These are phyloP conservation scores for Aspergillus eucalypticola DNA, from an alignment of 2,329 filamentous ascomycete species.

Conservation along the genomic window DNA sequence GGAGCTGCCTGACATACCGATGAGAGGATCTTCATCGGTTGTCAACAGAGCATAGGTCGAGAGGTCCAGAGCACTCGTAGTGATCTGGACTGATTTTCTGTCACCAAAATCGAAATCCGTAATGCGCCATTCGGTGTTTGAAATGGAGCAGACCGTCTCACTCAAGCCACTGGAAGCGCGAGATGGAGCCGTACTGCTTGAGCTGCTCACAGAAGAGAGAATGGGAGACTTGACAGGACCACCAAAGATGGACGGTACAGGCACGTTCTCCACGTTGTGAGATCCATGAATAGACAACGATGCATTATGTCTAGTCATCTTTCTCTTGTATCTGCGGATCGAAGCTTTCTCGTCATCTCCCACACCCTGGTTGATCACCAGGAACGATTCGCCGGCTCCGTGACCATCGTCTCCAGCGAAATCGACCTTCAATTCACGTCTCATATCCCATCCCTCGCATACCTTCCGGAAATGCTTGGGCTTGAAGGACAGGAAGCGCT, in stretches of 20 bases:
- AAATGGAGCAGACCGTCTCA: conserved; percentile 34
- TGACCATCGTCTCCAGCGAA: conserved; percentile 80
- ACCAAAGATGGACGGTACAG: conserved; percentile 54
- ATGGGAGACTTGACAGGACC: conserved; percentile 35
- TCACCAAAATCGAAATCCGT: conserved; percentile 64
- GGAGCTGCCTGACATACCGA: conserved; percentile 58
- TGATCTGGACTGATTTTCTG: conserved; percentile 63
- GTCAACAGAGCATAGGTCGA: conserved; percentile 73
- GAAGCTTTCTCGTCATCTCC: conserved; percentile 57
- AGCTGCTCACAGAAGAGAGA: conserved; percentile 11
- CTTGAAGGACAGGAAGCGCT: conserved; percentile 69
- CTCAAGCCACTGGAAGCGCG: conserved; percentile 33
- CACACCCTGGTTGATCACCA: conserved; percentile 73
- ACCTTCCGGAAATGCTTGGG: conserved; percentile 76
- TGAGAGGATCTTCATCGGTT: conserved; percentile 74
- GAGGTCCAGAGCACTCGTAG: conserved; percentile 69
- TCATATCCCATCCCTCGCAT: conserved; percentile 92
- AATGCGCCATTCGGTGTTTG: conserved; percentile 66
- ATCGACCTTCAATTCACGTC: conserved; percentile 78
- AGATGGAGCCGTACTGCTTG: conserved; percentile 31
- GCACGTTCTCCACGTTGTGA: conserved; percentile 16
- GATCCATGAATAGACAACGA: conserved; percentile 17
- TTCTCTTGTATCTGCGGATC: conserved; percentile 61
- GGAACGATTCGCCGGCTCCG: conserved; percentile 72
- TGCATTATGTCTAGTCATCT: conserved; percentile 40